A percentile compares a stretch with the other conserved stretches of the same genome.
These are phyloP conservation scores for Dioszegia crocea DNA, from an alignment of 768 basidiomycete genomes.

Conservation along the genomic window DNA sequence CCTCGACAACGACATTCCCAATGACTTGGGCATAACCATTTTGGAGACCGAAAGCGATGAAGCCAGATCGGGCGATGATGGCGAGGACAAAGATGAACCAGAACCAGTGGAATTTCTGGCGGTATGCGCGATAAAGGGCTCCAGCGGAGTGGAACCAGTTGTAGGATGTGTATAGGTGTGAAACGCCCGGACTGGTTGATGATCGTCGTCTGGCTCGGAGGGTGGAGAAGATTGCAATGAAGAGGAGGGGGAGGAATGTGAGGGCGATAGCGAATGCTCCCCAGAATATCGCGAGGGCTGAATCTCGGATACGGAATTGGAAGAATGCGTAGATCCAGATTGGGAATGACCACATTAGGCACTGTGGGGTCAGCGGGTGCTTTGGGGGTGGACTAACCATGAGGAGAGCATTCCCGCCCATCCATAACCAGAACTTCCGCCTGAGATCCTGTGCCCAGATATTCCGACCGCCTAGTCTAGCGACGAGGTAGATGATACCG, in stretches of 20 bases:
- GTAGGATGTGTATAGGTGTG: constrained; percentile 58
- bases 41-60: constrained; percentile 59
- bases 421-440: constrained; percentile 4
- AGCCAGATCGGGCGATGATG: constrained; percentile 64
- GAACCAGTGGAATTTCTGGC: constrained; percentile 61
- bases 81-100: constrained; percentile 62
- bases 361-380: constrained; percentile 49
- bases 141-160: constrained; percentile 50
- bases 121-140: constrained; percentile 58
- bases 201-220: constrained; percentile 54
- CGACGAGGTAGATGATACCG: constrained; percentile 56
- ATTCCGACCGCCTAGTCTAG: constrained; percentile 49
- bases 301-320: constrained; percentile 85
- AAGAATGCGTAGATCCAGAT: constrained; percentile 73
- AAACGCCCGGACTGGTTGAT: constrained; percentile 53
- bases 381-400: constrained; percentile 55
- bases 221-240: constrained; percentile 56
- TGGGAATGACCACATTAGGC: constrained; percentile 64
- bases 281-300: constrained; percentile 76
- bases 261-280: constrained; percentile 66
- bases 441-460: constrained; percentile 9
- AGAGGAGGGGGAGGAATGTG: constrained; percentile 56
- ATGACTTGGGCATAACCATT: constrained; percentile 68
- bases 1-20: constrained; percentile 64
- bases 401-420: constrained; percentile 54